A percentile compares a stretch with the other conserved stretches of the same genome.
These are phyloP conservation scores for Neltuma alba DNA, from an alignment of 306 rosid genomes.

Conservation along the genomic window DNA sequence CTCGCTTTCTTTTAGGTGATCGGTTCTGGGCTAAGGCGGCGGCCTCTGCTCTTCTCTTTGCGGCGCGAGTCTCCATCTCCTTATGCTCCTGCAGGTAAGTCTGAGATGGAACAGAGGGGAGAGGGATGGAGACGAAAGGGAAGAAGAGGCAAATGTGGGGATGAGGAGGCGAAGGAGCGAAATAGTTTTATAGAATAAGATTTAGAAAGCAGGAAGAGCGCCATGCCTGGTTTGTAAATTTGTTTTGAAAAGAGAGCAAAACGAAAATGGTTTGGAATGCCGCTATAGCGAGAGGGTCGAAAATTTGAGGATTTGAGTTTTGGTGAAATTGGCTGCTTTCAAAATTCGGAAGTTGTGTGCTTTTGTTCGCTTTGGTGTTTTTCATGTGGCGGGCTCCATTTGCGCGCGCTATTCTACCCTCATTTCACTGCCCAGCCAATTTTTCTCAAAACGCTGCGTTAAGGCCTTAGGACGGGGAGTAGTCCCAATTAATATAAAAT, in stretches of 20 bases:
- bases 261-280: conserved; percentile 4
- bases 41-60: conserved; percentile 48
- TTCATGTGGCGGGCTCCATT: conserved; percentile 11
- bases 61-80: conserved; percentile 56
- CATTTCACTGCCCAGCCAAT: neutral
- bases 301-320: conserved; percentile 1
- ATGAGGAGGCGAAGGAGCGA: neutral
- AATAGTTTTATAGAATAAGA: neutral
- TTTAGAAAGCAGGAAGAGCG: neutral
- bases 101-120: neutral
- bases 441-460: neutral
- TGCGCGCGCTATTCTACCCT: neutral
- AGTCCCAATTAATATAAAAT: neutral
- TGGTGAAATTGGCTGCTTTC: neutral
- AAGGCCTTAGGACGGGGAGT: too few species aligned
- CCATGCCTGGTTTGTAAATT: neutral
- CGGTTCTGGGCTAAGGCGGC: conserved; percentile 27
- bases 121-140: neutral
- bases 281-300: neutral
- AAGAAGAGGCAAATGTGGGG: neutral
- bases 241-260: conserved; percentile 7
- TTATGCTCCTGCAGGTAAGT: neutral
- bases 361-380: neutral
- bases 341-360: neutral
- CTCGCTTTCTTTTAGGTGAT: conserved; percentile 49